Base-by-base conservation (phyloP, 2,329 filamentous ascomycete genomes). In the Chaetomium strumarium region DNA sequence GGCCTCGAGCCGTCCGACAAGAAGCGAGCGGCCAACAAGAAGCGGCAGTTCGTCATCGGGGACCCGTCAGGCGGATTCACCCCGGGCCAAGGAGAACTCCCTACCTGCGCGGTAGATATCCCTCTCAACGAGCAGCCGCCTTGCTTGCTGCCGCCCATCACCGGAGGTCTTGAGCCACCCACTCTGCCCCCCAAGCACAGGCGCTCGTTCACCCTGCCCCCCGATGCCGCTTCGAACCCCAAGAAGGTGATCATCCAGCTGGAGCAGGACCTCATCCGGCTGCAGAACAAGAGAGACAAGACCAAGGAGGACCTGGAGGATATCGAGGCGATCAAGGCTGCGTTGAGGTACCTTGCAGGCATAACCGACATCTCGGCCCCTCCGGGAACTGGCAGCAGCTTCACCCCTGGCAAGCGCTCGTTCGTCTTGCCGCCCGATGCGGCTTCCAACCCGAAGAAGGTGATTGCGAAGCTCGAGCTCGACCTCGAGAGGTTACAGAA, bases 201-300 rank as follows among this genome's bases (percentile, higher is more conserved):
- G 53, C 46, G 54, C 40, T 40, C 36, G 11, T 58, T 59, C 49
- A 40, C 39, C 14, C 53, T 62, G 14, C 60, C 61, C 8, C 55
- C 59, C 10, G 60, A 61, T 43, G 34, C 45, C 19, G 45, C 55
- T 17, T 51, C 44, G 16, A 57, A 62, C 55, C 34, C 51, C 31
- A 59, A 63, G 48, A 49, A 61, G 40, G 53, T 48, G 14, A 61
- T 63, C 48, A 51, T 52, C 34, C 19, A 45, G 31, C 52, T 63
- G 12, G 55, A 63, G 51, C 30, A 40, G 9, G 36, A 59, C 24
- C 51, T 61, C 11, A 44, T 51, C n/a, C 44, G 34, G 14, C 55
- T 63, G 14, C 58, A 62, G 51, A 63, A 63, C 54, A 60, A 62
- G 50, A 44, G 20, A 33, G n/a, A 60, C 53, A 63, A 62, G 55